These are phyloP conservation scores for Pseudogymnoascus sp. DNA, from an alignment of 2,329 filamentous ascomycete species.

Conservation along the genomic window DNA sequence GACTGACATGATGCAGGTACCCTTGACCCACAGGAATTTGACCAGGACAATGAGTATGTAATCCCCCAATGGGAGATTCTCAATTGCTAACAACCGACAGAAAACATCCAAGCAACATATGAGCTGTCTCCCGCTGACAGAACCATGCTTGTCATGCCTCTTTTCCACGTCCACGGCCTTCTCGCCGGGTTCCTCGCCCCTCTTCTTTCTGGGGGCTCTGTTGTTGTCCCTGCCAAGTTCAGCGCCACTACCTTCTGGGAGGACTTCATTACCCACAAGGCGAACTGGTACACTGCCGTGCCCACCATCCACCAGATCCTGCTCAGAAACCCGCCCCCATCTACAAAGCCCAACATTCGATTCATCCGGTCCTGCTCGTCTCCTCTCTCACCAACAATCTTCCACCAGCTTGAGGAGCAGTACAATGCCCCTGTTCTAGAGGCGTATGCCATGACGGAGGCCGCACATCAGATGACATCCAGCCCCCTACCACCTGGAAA, in stretches of 20 bases:
- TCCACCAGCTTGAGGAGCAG: constrained; percentile 68
- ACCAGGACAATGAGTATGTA: constrained; percentile 69
- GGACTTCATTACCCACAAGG: constrained; percentile 65
- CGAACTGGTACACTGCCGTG: constrained; percentile 91
- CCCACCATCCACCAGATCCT: constrained; percentile 89
- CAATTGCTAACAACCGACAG: constrained; percentile 29
- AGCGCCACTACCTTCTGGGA: constrained; percentile 77
- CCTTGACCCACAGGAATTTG: constrained; percentile 73
- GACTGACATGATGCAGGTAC: constrained; percentile 44
- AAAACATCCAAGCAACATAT: constrained; percentile 75
- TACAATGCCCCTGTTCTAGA: constrained; percentile 78
- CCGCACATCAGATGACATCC: constrained; percentile 77
- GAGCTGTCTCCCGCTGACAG: constrained; percentile 62
- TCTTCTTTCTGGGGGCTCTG: constrained; percentile 67
- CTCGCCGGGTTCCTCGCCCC: constrained; percentile 76
- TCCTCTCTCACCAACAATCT: constrained; percentile 72
- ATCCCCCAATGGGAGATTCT: neutral
- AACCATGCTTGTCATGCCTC: constrained; percentile 81
- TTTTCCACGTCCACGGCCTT: constrained; percentile 87
- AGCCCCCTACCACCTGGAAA: constrained; percentile 64
- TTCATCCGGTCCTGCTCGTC: constrained; percentile 87
- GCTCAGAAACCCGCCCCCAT: constrained; percentile 64
- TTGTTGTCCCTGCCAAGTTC: constrained; percentile 72
- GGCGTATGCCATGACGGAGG: constrained; percentile 90
- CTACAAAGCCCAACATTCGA: constrained; percentile 63